Base-by-base conservation (phyloP, 345 rosid genomes). In the Syzygium grande region DNA sequence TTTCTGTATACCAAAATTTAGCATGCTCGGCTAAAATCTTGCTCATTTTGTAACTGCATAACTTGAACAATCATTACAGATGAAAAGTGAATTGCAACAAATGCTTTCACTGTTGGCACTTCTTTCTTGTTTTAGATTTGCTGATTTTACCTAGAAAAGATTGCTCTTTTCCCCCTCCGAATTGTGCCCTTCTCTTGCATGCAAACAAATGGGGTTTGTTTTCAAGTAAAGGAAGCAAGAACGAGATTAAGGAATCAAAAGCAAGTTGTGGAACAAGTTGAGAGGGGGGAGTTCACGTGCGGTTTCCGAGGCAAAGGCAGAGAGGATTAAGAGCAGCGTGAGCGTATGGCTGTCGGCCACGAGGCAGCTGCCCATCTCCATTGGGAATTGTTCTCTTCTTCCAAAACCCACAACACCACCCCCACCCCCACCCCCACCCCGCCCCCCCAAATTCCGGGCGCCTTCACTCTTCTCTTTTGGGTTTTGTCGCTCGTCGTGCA, bases 301-400 rank as follows among this genome's bases (percentile, higher is more conserved):
- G 91, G 92, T 54, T 87, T 90, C 43, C 43, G 77, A 77, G 88
- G 87, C 91, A 88, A 92, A 91, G 84, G 55, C 25, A 86, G 38
- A n/a, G 78, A 63, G 41, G 52, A 87, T 80, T 25, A 25, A 79
- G 87, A 77, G 88, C 89, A 88, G 85, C 89, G 87, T 86, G 85
- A 87, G 85, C 89, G 87, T 86, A 86, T 88, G 90, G 91, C 92
- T 92, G 95, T 92, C 93, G 89, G 90, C 94, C 95, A 92, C 93
- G 93, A 91, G 91, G 90, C 93, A 84, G 90, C 91, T 92, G 89
- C 90, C 90, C 80, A 77, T 79, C 59, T 90, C 89, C 89, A 88
- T 94, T 87, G 95, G 94, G 94, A 93, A 92, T 90, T 90, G 93
- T 53, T 89, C 89, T 56, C 85, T 52, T 14, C 85, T 49, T 34